phyloP scores from a whole-genome alignment of 1,139 yeast genomes.

The Candida labiduridarum region DNA sequence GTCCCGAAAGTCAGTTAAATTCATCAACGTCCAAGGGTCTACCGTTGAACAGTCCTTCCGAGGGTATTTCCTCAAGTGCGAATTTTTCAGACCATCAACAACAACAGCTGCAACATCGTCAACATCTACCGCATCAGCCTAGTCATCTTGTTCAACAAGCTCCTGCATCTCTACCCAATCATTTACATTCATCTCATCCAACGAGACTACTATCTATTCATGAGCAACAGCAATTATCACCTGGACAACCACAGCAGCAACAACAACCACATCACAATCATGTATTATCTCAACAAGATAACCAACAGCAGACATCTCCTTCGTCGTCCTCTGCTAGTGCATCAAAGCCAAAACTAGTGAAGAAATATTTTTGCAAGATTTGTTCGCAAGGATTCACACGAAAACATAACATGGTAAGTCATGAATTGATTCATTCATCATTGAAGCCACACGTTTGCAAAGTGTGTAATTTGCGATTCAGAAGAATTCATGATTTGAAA shows the following conservation, averaged over 20 bases:
- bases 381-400: constrained; percentile 69
- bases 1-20: background rate
- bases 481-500: constrained; percentile 75
- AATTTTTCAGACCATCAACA: background rate
- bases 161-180: background rate
- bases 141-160: background rate
- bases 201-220: background rate
- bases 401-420: constrained; percentile 75
- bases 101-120: background rate
- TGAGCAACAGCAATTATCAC: background rate
- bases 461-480: constrained; percentile 63
- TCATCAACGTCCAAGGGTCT: background rate
- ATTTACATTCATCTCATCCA: background rate
- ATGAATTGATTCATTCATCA: constrained; percentile 67
- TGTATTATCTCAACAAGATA: background rate
- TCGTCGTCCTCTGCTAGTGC: background rate
- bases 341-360: constrained; percentile 16
- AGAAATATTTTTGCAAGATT: constrained; percentile 53
- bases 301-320: background rate
- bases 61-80: background rate
- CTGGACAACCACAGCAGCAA: background rate
- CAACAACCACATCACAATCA: background rate
- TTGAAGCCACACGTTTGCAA: constrained; percentile 68
- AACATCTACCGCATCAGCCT: background rate
- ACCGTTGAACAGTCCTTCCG: background rate